phyloP scores from a whole-genome alignment of 768 basidiomycete species.

The Termitomyces sp. region DNA sequence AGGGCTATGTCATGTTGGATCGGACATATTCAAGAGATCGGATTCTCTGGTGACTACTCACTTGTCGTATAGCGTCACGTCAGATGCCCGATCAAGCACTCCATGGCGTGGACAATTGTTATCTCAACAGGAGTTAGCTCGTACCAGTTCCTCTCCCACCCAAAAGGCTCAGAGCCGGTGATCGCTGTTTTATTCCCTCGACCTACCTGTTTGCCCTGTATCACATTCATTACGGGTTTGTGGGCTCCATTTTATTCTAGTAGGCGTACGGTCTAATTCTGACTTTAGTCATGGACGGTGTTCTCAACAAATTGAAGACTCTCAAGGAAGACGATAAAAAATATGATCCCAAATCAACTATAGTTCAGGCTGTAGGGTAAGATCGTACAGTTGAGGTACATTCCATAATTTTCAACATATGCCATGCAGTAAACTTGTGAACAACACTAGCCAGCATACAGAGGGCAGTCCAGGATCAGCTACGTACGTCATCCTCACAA shows the following conservation, averaged over 20 bases:
- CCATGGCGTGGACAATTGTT: not conserved
- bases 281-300: not conserved
- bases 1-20: not conserved
- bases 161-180: not conserved
- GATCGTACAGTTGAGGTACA: not conserved
- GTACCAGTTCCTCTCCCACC: not conserved
- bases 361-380: conserved; percentile 3
- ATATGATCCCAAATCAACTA: not conserved
- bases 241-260: not conserved
- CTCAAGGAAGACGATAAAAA: not conserved
- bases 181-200: not conserved
- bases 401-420: not conserved
- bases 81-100: not conserved
- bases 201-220: not conserved
- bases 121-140: not conserved
- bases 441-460: not conserved
- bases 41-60: not conserved
- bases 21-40: not conserved
- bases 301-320: not conserved
- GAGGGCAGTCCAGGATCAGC: conserved; percentile 3
- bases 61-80: not conserved
- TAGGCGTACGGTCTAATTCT: not conserved
- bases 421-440: not conserved
- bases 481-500: not conserved
- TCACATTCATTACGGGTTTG: not conserved